Evolutionary conservation across 2,329 filamentous ascomycete species (phyloP).

Genomic region (Aspergillus quadricinctus): DNA sequence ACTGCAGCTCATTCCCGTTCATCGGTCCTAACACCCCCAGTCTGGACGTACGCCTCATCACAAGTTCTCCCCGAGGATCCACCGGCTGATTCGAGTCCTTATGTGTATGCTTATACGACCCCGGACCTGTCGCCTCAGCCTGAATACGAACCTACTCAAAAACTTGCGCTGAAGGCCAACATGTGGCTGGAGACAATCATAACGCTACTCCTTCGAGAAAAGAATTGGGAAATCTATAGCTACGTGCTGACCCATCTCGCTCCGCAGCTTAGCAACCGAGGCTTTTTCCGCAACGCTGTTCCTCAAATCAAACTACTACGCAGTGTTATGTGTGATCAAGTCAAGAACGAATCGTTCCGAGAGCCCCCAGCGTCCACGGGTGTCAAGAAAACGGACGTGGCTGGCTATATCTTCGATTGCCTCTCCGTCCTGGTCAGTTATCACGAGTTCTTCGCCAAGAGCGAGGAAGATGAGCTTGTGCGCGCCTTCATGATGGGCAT

Average conservation of each 20-base stretch:
- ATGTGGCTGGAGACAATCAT: slow-evolving; percentile 75
- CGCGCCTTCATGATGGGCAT: slow-evolving; percentile 77
- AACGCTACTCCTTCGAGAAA: slow-evolving; percentile 66
- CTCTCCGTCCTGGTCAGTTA: slow-evolving; percentile 88
- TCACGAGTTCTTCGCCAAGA: slow-evolving; percentile 75
- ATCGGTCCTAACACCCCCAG: slow-evolving; percentile 38
- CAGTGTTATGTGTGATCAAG: slow-evolving; percentile 73
- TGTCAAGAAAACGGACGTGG: slow-evolving; percentile 80
- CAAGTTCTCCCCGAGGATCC: slow-evolving; percentile 53
- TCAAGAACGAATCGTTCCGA: slow-evolving; percentile 70
- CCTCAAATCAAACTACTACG: slow-evolving; percentile 72
- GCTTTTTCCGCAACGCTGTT: slow-evolving; percentile 71
- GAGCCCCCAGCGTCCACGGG: slow-evolving; percentile 77
- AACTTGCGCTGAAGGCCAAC: slow-evolving; percentile 55
- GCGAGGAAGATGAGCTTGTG: slow-evolving; percentile 85
- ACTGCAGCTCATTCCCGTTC: slow-evolving; percentile 28
- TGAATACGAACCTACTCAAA: slow-evolving; percentile 23
- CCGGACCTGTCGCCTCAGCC: slow-evolving; percentile 27
- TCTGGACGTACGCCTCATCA: slow-evolving; percentile 56
- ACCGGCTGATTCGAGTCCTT: slow-evolving; percentile 44
- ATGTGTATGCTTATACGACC: slow-evolving; percentile 48
- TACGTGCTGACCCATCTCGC: slow-evolving; percentile 83
- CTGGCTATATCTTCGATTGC: slow-evolving; percentile 80
- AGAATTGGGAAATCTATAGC: slow-evolving; percentile 89
- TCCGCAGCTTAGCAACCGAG: slow-evolving; percentile 84